phyloP scores from a whole-genome alignment of 176 grass and related monocot species.

The Bonia amplexicaulis region DNA sequence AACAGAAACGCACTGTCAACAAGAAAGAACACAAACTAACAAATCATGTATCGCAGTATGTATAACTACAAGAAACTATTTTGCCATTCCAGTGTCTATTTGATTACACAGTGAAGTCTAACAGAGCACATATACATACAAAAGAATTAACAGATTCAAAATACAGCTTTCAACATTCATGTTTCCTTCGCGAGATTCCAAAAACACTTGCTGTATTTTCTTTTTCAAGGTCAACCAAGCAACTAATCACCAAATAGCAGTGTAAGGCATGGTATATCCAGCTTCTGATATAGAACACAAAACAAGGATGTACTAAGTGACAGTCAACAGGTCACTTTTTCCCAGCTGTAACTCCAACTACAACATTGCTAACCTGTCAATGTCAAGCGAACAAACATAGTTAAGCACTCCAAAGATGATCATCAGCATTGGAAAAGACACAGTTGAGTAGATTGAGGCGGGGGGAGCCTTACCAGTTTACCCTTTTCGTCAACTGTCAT shows the following conservation, averaged over 20 bases:
- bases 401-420: background rate
- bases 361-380: constrained; percentile 80
- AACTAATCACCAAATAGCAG: constrained; percentile 6
- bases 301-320: background rate
- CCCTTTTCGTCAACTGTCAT: constrained; percentile 85
- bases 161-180: constrained; percentile 2
- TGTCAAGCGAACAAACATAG: constrained; percentile 7
- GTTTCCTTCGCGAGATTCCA: constrained; percentile 2
- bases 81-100: background rate
- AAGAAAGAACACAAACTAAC: background rate
- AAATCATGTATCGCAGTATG: background rate
- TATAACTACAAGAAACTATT: constrained; percentile 9
- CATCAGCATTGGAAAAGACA: background rate
- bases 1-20: background rate
- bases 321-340: constrained; percentile 46
- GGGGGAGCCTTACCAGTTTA: constrained; percentile 51
- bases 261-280: constrained; percentile 13
- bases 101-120: background rate
- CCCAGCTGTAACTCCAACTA: constrained; percentile 78
- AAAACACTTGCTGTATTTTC: background rate
- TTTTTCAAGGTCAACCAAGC: constrained; percentile 10
- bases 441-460: background rate
- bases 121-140: constrained; percentile 22
- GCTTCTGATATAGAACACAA: constrained; percentile 21
- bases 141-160: constrained; percentile 37